These are phyloP conservation scores for Mucor ambiguus DNA, from an alignment of 371 early-diverging fungal genomes.

Conservation along the genomic window DNA sequence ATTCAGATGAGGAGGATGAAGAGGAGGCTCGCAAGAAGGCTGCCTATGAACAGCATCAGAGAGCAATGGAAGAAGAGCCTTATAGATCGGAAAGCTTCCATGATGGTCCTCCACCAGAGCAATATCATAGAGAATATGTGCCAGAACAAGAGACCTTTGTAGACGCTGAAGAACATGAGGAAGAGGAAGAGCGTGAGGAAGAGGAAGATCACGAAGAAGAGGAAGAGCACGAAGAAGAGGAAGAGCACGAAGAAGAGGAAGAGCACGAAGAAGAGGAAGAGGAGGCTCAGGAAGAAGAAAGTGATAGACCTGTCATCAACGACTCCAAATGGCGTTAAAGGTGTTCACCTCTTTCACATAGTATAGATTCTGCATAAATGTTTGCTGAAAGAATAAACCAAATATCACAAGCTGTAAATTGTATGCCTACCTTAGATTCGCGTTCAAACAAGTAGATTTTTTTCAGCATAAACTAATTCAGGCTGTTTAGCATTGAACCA, in stretches of 20 bases:
- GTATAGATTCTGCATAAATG: background rate
- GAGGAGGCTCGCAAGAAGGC: conserved; percentile 3
- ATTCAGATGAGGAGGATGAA: conserved; percentile 32
- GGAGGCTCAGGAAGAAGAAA: background rate
- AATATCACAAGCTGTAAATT: too few species aligned
- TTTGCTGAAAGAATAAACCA: background rate
- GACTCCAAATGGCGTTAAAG: conserved; percentile 18
- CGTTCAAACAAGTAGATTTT: too few species aligned
- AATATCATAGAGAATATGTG: background rate
- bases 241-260: conserved; percentile 1
- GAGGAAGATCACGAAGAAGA: background rate
- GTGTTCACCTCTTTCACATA: background rate
- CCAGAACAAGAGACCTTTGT: background rate
- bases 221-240: background rate
- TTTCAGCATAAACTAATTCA: too few species aligned
- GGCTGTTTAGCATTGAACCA: background rate
- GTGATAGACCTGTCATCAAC: background rate
- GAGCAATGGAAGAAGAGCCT: conserved; percentile 4
- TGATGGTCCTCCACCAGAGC: conserved; percentile 1
- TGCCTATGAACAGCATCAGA: background rate
- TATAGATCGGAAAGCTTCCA: background rate
- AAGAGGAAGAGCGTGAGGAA: background rate
- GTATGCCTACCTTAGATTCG: too few species aligned
- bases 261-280: conserved; percentile 21
- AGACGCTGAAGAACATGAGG: background rate